Evolutionary conservation across 352 stramenopile species (phyloP).

Genomic region (Elongisporangium prolatum): DNA sequence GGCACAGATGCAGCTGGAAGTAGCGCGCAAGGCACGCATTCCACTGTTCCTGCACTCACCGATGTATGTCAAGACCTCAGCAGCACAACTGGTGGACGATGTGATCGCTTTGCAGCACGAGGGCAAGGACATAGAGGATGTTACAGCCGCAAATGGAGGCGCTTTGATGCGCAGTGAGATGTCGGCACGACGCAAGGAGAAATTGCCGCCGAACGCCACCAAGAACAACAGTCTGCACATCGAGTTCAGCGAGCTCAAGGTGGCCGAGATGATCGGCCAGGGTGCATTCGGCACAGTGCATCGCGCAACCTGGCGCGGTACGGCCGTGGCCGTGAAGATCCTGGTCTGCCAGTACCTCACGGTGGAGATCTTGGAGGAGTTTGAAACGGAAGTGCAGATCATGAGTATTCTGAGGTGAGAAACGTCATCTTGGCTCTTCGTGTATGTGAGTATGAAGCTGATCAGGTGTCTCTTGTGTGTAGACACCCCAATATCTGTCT

Average conservation of each 20-base stretch:
- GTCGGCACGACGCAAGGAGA: constrained; percentile 31
- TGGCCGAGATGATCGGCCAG: constrained; percentile 82
- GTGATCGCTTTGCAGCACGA: constrained; percentile 13
- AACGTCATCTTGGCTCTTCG: constrained; percentile 1
- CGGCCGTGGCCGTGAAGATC: constrained; percentile 81
- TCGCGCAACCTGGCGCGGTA: constrained; percentile 64
- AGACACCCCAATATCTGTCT: constrained; percentile 87
- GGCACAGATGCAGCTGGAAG: constrained; percentile 84
- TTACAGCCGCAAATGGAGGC: neutral
- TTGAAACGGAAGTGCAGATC: constrained; percentile 86
- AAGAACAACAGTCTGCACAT: constrained; percentile 82
- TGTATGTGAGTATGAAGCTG: constrained; percentile 1
- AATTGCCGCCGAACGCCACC: constrained; percentile 37
- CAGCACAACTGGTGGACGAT: constrained; percentile 48
- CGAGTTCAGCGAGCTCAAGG: constrained; percentile 71
- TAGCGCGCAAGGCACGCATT: constrained; percentile 77
- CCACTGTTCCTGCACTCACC: constrained; percentile 82
- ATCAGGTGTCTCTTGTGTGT: constrained; percentile 1
- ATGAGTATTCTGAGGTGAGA: constrained; percentile 85
- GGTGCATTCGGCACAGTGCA: constrained; percentile 84
- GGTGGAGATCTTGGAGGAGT: constrained; percentile 82
- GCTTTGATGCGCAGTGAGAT: constrained; percentile 5
- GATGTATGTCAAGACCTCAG: constrained; percentile 81
- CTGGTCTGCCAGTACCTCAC: constrained; percentile 81
- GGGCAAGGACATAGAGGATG: neutral